These are phyloP conservation scores for Asterochloris erici DNA, from an alignment of 139 green algal species.

Conservation along the genomic window DNA sequence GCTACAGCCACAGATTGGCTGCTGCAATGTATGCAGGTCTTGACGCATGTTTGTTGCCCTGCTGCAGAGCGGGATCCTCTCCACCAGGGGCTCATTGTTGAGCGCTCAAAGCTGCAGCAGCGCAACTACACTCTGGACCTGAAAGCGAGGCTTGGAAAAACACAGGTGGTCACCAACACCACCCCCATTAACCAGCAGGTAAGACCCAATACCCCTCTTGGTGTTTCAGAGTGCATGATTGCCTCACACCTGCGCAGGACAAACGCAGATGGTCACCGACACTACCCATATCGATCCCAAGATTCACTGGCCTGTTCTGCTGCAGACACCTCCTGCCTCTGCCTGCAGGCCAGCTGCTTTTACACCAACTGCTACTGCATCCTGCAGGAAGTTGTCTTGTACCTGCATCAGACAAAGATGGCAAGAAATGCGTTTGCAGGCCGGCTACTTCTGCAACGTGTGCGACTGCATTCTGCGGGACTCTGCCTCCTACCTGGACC, in stretches of 20 bases:
- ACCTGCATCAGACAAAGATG: background rate
- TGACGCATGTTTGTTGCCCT: background rate
- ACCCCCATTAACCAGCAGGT: slow-evolving; percentile 74
- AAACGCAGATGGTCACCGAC: background rate
- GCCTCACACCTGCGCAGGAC: background rate
- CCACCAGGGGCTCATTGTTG: slow-evolving; percentile 84
- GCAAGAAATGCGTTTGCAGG: slow-evolving; percentile 22
- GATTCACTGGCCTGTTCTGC: background rate
- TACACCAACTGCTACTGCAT: background rate
- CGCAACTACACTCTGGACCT: slow-evolving; percentile 81
- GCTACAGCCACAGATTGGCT: no score
- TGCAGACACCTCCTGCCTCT: no score
- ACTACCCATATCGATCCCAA: background rate
- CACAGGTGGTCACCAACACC: slow-evolving; percentile 72
- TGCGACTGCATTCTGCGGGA: slow-evolving; percentile 95
- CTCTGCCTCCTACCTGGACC: slow-evolving; percentile 91
- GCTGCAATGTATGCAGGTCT: no score
- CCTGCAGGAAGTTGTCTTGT: background rate
- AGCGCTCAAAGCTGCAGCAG: slow-evolving; percentile 65
- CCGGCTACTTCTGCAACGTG: slow-evolving; percentile 94
- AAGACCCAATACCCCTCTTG: background rate
- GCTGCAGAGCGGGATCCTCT: slow-evolving; percentile 74
- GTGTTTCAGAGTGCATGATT: background rate
- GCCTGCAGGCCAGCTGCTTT: background rate
- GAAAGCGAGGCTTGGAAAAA: slow-evolving; percentile 68